Conservation (phyloP, 257 asterid species). For the Gardenia jasminoides region DNA sequence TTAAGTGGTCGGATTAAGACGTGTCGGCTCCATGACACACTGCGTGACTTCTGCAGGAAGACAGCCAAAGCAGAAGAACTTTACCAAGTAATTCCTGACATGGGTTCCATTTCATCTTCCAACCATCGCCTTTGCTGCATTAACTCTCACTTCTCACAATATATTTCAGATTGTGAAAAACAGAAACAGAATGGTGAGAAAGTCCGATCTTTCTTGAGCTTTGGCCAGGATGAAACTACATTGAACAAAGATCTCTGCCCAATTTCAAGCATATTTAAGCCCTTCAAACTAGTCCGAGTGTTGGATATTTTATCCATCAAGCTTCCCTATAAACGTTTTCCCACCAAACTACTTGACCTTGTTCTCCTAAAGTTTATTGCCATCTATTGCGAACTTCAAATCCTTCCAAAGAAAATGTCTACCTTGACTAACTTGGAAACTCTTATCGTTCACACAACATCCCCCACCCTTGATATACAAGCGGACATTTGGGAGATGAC, state of each 20-base stretch:
- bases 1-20: no score
- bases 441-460: constrained; percentile 12
- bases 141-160: no score
- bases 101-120: no score
- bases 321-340: not conserved
- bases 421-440: constrained; percentile 20
- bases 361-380: constrained; percentile 12
- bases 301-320: constrained; percentile 30
- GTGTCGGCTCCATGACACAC: no score
- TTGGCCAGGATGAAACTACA: not conserved
- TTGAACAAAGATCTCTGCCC: not conserved
- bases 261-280: no score
- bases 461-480: not conserved
- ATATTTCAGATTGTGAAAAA: no score
- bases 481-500: constrained; percentile 17
- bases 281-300: constrained; percentile 34
- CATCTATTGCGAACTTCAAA: not conserved
- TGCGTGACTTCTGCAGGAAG: no score
- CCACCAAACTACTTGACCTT: not conserved
- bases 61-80: no score
- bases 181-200: no score
- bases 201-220: constrained; percentile 20
- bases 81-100: no score
- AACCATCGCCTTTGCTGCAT: no score
- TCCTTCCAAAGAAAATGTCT: constrained; percentile 6